These are phyloP conservation scores for Pseudofabraea citricarpa DNA, from an alignment of 2,329 filamentous ascomycete species.

Conservation along the genomic window DNA sequence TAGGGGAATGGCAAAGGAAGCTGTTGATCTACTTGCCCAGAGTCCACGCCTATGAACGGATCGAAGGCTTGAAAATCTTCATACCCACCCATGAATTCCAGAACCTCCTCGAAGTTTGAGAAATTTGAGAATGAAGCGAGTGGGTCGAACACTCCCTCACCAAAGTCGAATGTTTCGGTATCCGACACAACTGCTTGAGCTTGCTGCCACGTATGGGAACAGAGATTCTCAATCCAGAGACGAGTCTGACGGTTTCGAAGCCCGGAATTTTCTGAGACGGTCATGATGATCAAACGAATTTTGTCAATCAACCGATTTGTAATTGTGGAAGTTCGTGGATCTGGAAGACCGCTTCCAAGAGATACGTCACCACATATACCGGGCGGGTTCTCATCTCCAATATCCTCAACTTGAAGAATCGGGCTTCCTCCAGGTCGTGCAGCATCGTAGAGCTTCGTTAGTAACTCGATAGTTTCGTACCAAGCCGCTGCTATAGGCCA, in stretches of 20 bases:
- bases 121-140: too few species aligned
- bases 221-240: neutral
- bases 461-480: neutral
- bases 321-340: neutral
- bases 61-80: neutral
- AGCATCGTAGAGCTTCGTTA: neutral
- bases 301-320: neutral
- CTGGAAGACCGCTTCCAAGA: neutral
- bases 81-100: neutral
- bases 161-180: neutral
- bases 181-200: neutral
- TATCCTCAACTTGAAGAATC: neutral
- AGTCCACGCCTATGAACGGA: neutral
- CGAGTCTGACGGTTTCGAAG: neutral
- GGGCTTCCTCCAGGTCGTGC: neutral
- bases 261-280: neutral
- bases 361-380: neutral
- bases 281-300: neutral
- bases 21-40: constrained; percentile 12
- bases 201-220: neutral
- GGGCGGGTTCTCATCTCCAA: neutral
- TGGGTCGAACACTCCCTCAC: neutral
- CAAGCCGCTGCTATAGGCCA: neutral
- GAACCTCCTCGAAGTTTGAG: neutral
- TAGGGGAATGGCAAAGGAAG: constrained; percentile 20